phyloP scores from a whole-genome alignment of 2,329 filamentous ascomycete species.

The Parascedosporium putredinis region DNA sequence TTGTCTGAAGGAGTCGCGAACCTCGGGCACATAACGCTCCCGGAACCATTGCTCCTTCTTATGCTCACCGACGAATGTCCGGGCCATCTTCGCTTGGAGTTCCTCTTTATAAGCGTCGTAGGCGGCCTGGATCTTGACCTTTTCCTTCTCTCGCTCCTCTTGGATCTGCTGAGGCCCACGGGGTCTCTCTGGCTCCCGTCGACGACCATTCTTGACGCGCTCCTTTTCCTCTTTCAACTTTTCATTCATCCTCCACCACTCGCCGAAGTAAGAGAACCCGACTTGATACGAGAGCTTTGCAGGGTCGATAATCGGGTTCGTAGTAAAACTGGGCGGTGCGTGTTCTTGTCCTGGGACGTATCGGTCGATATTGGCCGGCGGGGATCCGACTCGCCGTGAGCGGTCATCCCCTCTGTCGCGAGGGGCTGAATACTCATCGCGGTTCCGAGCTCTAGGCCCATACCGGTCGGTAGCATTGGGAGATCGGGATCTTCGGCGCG shows the following conservation, averaged over 20 bases:
- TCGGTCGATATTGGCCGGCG: conserved; percentile 67
- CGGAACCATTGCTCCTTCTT: conserved; percentile 97
- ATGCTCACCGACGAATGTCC: conserved; percentile 81
- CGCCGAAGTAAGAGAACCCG: conserved; percentile 75
- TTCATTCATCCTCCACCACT: conserved; percentile 79
- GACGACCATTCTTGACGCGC: conserved; percentile 56
- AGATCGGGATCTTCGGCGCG: conserved; percentile 55
- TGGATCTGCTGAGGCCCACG: conserved; percentile 55
- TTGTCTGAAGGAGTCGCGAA: conserved; percentile 62
- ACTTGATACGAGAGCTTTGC: conserved; percentile 67
- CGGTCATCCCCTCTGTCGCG: conserved; percentile 47
- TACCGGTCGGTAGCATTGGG: conserved; percentile 65
- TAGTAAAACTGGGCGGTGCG: conserved; percentile 29
- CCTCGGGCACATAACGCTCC: conserved; percentile 81
- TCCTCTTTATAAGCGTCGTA: conserved; percentile 61
- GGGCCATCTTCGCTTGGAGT: conserved; percentile 68
- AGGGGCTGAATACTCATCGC: conserved; percentile 54
- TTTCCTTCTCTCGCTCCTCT: conserved; percentile 70
- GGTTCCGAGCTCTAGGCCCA: conserved; percentile 52
- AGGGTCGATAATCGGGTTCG: conserved; percentile 64
- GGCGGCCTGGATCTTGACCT: conserved; percentile 62
- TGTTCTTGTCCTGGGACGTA: conserved; percentile 68
- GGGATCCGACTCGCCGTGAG: conserved; percentile 45
- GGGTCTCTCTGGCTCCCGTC: conserved; percentile 52
- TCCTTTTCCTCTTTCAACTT: conserved; percentile 76